Conservation (phyloP, 2,329 filamentous ascomycete species). For the Fusarium vanettenii region DNA sequence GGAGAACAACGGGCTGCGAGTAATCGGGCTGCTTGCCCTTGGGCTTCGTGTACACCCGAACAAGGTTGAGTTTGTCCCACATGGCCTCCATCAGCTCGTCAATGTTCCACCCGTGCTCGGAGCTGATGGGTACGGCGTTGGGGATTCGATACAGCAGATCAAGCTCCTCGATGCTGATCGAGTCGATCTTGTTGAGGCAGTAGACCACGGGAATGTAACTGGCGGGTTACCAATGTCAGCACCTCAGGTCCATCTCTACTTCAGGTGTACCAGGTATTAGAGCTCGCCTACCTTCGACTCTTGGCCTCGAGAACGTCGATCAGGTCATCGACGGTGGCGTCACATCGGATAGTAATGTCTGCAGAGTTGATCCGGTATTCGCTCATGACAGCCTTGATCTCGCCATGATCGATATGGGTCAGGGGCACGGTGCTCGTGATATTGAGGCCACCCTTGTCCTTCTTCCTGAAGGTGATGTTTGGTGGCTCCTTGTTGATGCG, state of each 20-base stretch:
- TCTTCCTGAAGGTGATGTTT: constrained; percentile 99
- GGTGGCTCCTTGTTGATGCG: constrained; percentile 97
- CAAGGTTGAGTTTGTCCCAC: constrained; percentile 96
- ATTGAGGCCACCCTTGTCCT: constrained; percentile 96
- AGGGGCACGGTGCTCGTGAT: constrained; percentile 96
- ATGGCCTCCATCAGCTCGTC: constrained; percentile 97
- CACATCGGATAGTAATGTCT: constrained; percentile 97
- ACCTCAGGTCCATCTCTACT: constrained; percentile 1
- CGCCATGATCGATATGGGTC: constrained; percentile 91
- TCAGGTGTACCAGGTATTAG: constrained; percentile 4
- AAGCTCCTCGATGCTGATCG: constrained; percentile 96
- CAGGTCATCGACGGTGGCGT: constrained; percentile 95
- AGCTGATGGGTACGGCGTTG: constrained; percentile 96
- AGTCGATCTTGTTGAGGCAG: constrained; percentile 98
- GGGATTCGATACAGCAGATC: constrained; percentile 97
- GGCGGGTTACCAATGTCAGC: constrained; percentile 22
- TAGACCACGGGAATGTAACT: constrained; percentile 99
- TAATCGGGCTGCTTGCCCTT: constrained; percentile 97
- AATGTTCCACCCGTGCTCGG: constrained; percentile 97
- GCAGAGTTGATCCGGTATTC: constrained; percentile 98
- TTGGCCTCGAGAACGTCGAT: constrained; percentile 97
- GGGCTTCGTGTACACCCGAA: constrained; percentile 96
- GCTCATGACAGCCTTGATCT: constrained; percentile 97
- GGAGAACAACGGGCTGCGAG: constrained; percentile 87
- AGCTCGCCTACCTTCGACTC: constrained; percentile 67